A percentile compares a stretch with the other conserved stretches of the same genome.
Conservation (phyloP, 371 early-diverging fungal genomes). For the Zopfochytrium polystomum region DNA sequence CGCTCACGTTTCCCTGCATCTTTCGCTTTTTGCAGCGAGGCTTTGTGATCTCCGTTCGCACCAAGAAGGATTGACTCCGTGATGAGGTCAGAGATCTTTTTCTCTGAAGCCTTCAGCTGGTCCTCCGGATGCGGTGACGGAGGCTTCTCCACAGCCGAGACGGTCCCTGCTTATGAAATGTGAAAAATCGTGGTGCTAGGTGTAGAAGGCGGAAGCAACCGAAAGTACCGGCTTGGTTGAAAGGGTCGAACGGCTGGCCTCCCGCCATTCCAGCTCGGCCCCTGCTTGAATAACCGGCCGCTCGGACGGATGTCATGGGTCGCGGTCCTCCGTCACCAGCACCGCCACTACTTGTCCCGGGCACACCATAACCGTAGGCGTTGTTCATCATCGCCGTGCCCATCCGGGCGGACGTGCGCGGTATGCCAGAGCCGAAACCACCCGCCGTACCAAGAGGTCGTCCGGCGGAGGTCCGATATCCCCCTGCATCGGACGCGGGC, state of each 20-base stretch:
- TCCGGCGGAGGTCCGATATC: constrained; percentile 20
- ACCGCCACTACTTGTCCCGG: constrained; percentile 20
- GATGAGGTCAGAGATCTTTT: constrained; percentile 40
- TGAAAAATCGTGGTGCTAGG: not conserved
- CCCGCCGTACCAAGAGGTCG: constrained; percentile 23
- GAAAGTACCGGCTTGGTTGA: constrained; percentile 49
- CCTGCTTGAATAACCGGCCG: constrained; percentile 54
- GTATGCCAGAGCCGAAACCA: constrained; percentile 22
- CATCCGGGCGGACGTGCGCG: constrained; percentile 20
- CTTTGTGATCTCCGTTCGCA: constrained; percentile 38
- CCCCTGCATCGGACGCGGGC: constrained; percentile 11
- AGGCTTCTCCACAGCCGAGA: constrained; percentile 29
- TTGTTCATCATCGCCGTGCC: too few species aligned
- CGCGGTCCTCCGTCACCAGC: constrained; percentile 35
- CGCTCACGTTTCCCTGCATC: constrained; percentile 56
- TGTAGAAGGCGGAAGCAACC: not conserved
- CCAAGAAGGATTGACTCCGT: constrained; percentile 44
- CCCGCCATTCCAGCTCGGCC: constrained; percentile 39
- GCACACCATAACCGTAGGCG: constrained; percentile 11
- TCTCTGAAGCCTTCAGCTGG: constrained; percentile 45
- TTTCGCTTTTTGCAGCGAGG: constrained; percentile 54
- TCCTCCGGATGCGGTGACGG: constrained; percentile 45
- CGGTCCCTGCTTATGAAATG: not conserved
- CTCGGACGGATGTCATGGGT: constrained; percentile 54
- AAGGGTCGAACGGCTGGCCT: constrained; percentile 46